Percentiles rank a stretch among this genome's conserved stretches.
Conservation (phyloP, 1,284 basidiomycete species). For the Ustilago cynodontis region DNA sequence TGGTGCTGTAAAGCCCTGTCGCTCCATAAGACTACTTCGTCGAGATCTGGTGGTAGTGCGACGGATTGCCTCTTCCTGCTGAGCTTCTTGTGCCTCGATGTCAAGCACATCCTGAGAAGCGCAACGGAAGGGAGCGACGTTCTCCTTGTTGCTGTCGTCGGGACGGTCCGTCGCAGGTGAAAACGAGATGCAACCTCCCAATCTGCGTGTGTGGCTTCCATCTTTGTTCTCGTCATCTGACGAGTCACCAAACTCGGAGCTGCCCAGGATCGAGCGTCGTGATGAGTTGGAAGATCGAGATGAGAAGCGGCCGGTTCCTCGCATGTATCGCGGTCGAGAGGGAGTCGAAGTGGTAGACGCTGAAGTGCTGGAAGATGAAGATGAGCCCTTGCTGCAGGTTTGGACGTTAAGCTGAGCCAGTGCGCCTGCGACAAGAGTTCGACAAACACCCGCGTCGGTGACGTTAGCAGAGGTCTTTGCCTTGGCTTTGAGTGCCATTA, state of each 20-base stretch:
- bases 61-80: conserved; percentile 52
- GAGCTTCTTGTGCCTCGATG: conserved; percentile 45
- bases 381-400: conserved; percentile 20
- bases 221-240: conserved; percentile 50
- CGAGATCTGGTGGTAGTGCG: conserved; percentile 51
- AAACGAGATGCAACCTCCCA: conserved; percentile 53
- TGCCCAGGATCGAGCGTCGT: conserved; percentile 44
- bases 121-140: conserved; percentile 64
- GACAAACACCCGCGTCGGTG: conserved; percentile 2
- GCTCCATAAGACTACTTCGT: conserved; percentile 49
- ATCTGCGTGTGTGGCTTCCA: conserved; percentile 17
- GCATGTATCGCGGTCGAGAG: conserved; percentile 23
- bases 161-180: conserved; percentile 17
- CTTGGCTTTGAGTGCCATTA: conserved; percentile 29
- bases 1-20: conserved; percentile 21
- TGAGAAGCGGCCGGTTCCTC: conserved; percentile 27
- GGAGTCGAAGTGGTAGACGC: conserved; percentile 23
- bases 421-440: conserved; percentile 29
- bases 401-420: conserved; percentile 33
- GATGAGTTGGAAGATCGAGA: conserved; percentile 36
- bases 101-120: conserved; percentile 39
- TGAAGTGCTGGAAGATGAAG: conserved; percentile 15
- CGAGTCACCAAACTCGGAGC: conserved; percentile 47
- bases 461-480: conserved; percentile 15
- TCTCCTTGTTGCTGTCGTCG: conserved; percentile 69